Conservation (phyloP, 176 grass and related monocot genomes). For the Triticum aestivum region DNA sequence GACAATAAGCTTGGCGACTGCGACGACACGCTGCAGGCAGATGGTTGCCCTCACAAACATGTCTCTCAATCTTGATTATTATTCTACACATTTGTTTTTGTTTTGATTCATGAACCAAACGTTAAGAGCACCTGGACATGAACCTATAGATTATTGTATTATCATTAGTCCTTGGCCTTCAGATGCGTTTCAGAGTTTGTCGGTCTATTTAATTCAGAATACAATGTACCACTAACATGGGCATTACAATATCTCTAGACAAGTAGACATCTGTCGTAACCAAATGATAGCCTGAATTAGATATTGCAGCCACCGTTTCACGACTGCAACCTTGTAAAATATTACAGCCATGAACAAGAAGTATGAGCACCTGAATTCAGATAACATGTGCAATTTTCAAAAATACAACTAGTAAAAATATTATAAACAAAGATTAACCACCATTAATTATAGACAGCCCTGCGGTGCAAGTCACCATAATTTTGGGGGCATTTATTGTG, state of each 20-base stretch:
- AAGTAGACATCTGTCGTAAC: neutral
- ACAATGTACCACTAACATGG: neutral
- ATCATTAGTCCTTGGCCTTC: neutral
- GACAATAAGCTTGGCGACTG: neutral
- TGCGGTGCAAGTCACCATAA: neutral
- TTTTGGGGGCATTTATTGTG: constrained; percentile 5
- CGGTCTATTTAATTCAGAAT: constrained; percentile 17
- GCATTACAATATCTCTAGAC: neutral
- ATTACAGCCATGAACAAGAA: neutral
- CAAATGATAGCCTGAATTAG: neutral
- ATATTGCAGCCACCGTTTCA: neutral
- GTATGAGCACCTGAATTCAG: neutral
- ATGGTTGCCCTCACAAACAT: neutral
- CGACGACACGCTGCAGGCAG: constrained; percentile 32
- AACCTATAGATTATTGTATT: neutral
- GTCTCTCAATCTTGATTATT: neutral
- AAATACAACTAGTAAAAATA: neutral
- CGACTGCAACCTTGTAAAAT: neutral
- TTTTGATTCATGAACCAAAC: neutral
- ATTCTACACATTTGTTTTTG: constrained; percentile 3
- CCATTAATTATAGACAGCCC: neutral
- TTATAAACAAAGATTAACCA: neutral
- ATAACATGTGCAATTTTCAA: neutral
- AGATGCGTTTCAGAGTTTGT: constrained; percentile 29
- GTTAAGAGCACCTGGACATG: constrained; percentile 35